A percentile compares a stretch with the other conserved stretches of the same genome.
Conservation (phyloP, 2,329 filamentous ascomycete species). For the Cladorrhinum sp. region DNA sequence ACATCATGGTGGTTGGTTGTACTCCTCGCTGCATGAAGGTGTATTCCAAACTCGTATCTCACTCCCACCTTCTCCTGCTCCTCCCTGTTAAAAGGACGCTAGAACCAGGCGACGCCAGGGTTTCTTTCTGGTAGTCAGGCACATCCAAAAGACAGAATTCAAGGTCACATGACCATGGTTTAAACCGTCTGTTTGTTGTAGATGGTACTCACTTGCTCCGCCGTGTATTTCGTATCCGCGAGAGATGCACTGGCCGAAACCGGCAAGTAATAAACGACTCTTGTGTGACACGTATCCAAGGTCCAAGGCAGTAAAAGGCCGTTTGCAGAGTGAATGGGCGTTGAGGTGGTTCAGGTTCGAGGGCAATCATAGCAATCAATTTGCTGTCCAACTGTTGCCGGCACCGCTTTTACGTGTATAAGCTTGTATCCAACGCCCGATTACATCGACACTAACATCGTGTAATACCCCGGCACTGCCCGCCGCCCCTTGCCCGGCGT, state of each 20-base stretch:
- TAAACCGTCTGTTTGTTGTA: not conserved
- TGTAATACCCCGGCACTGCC: not conserved
- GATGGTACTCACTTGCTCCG: not conserved
- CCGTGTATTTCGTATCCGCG: not conserved
- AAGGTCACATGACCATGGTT: constrained; percentile 11
- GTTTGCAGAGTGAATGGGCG: not conserved
- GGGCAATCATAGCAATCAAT: not conserved
- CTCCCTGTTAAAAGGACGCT: constrained; percentile 4
- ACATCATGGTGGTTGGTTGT: not conserved
- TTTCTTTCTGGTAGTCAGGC: constrained; percentile 10
- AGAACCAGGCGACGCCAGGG: constrained; percentile 24
- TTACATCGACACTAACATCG: not conserved
- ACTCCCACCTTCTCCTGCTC: not conserved
- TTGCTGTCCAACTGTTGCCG: not conserved
- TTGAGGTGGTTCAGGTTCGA: not conserved
- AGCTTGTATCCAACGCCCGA: too few species aligned
- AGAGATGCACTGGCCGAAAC: not conserved
- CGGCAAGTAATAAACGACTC: not conserved
- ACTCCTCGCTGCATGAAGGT: not conserved
- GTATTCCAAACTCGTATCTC: not conserved
- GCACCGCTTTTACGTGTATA: not conserved
- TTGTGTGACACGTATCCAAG: not conserved
- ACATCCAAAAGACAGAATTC: constrained; percentile 12
- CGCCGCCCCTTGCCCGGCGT: not conserved
- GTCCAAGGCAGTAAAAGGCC: not conserved